phyloP scores from a whole-genome alignment of 352 stramenopile species.

The Proteromonas lacertae region DNA sequence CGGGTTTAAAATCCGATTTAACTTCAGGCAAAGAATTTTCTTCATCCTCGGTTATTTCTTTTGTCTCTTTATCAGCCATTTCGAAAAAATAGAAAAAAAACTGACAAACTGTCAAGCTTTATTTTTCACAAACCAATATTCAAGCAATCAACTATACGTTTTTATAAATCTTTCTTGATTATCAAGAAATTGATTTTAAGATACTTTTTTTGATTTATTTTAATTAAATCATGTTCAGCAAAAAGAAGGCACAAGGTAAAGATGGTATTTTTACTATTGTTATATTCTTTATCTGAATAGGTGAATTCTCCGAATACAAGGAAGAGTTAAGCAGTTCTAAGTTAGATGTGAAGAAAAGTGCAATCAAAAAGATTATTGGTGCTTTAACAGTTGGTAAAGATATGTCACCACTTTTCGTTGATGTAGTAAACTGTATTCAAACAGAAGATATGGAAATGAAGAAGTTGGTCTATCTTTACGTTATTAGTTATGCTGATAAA shows the following conservation, averaged over 20 bases:
- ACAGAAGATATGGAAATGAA: slow-evolving; percentile 91
- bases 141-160: not conserved
- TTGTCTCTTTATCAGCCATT: no score
- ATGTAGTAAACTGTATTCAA: slow-evolving; percentile 97
- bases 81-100: no score
- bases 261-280: no score
- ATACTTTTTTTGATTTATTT: not conserved
- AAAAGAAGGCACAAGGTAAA: not conserved
- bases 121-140: no score
- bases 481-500: slow-evolving; percentile 99
- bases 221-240: slow-evolving; percentile 3
- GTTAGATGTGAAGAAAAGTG: slow-evolving; percentile 85
- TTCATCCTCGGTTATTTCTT: no score
- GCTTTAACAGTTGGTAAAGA: slow-evolving; percentile 98
- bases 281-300: no score
- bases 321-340: slow-evolving; percentile 81
- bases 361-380: slow-evolving; percentile 95
- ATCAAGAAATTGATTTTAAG: not conserved
- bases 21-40: no score
- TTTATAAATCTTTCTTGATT: not conserved
- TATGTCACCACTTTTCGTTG: slow-evolving; percentile 89
- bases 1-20: no score
- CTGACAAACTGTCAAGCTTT: no score
- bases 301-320: slow-evolving; percentile 80
- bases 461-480: slow-evolving; percentile 96